Evolutionary conservation across 208 protist species (phyloP), one percentile per base, ranked within the genome.

Genomic region (Leishmania braziliensis): DNA sequence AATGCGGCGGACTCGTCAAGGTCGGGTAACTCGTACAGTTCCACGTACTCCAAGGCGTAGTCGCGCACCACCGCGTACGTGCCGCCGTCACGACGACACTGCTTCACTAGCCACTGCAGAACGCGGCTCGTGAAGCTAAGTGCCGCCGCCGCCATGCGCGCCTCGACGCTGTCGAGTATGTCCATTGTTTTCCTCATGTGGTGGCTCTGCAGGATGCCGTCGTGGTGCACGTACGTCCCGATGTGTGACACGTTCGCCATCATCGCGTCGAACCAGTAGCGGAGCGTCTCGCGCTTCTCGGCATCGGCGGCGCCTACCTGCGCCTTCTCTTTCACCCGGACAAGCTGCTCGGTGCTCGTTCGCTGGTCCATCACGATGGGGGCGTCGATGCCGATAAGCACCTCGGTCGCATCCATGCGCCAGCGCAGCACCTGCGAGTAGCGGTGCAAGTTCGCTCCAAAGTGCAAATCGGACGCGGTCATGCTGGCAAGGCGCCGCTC

Each of bases 191-290:
- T 93, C 70, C 84, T 89, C 46, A 95, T 85, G 43, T 95, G 88
- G 83, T 89, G 95, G 39, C 86, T 82, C 86, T 95, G 84, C 83
- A 97, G 83, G 53, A 95, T 83, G 62, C 95, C 95, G 63, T 87
- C 90, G 77, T 89, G 86, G 84, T 97, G 93, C 23, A 92, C 81
- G 84, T 94, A 97, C 16, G 95, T 88, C 53, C 92, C 95, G 10
- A 97, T 86, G 51, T 95, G 84, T 5, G 92, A 83, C 33, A 95
- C 91, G 77, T 95, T 95, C 3, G 95, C 95, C 58, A 96, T 83
- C 62, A 90, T 95, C 12, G 93, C 92, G 63, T 96, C 89, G 75
- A 97, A 97, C 93, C 95, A 97, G 83, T 81, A 90, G 68, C 82
- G 84, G 39, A 97, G 84, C 8, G 82, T 77, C 20, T 94, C 91